These are phyloP conservation scores for Acrodontium crateriforme DNA, from an alignment of 2,329 filamentous ascomycete genomes.

Conservation along the genomic window DNA sequence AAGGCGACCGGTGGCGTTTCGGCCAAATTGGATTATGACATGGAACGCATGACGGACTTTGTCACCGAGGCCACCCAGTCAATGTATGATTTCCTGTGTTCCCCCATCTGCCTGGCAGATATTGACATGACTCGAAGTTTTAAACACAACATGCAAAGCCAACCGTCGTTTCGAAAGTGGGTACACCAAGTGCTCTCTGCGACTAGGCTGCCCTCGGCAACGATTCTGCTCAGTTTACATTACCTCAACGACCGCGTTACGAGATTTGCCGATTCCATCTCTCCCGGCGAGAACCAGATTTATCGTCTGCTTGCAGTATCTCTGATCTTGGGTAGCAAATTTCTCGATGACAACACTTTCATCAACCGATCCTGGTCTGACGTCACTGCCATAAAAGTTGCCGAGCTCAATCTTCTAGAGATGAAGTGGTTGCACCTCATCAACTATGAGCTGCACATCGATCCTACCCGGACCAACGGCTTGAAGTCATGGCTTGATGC, in stretches of 20 bases:
- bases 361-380: constrained; percentile 96
- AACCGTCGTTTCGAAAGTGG: constrained; percentile 75
- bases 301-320: constrained; percentile 80
- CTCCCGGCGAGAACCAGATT: constrained; percentile 50
- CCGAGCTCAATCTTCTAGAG: constrained; percentile 74
- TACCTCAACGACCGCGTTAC: constrained; percentile 69
- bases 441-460: constrained; percentile 74
- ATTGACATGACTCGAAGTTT: constrained; percentile 52
- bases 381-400: constrained; percentile 76
- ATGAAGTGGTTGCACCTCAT: constrained; percentile 77
- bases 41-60: constrained; percentile 91
- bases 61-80: constrained; percentile 76
- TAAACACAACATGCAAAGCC: constrained; percentile 46
- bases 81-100: constrained; percentile 46
- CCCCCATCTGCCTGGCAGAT: constrained; percentile 43
- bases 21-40: constrained; percentile 89
- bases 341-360: constrained; percentile 95
- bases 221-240: constrained; percentile 79
- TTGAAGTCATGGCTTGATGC: constrained; percentile 51
- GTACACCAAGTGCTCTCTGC: constrained; percentile 82
- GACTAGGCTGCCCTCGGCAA: constrained; percentile 78
- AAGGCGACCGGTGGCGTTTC: constrained; percentile 74
- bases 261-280: constrained; percentile 18
- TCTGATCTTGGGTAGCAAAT: constrained; percentile 84
- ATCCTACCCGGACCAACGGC: constrained; percentile 62